Base-by-base conservation (phyloP, 441 rosid genomes). In the Adansonia madagascariensis region DNA sequence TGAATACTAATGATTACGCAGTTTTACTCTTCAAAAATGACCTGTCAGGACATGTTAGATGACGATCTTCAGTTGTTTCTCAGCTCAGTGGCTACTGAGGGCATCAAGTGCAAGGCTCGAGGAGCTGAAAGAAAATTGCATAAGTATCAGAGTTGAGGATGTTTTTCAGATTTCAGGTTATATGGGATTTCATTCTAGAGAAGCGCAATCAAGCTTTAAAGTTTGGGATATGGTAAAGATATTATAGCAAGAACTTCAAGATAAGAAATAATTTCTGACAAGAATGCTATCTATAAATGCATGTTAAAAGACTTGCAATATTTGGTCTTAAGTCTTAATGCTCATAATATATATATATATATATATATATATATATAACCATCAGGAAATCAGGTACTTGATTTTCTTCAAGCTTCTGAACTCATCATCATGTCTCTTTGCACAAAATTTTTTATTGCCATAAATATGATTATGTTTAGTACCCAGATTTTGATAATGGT, bases 361-460 rank as follows among this genome's bases (percentile, higher is more conserved):
- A 27, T 27, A 27, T 27, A 27, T 24, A 0, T 14, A 22, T 14
- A 39, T 4, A 4, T 35, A 35, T 35, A 41, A 64, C 46, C 57
- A 55, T 39, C 63, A 12, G 60, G 17, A 53, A 43, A 12, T 63
- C 17, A 24, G 15, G 57, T 43, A 43, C 55, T 46, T 50, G 50
- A 24, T 62, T 55, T 17, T 20, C 14, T 61, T 73, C 15, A 64
- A 24, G 41, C 67, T 63, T 76, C 61, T 39, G 15, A 76, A 41
- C 50, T 65, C 73, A 76, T 71, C 60, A 76, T 76, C 63, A 80
- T 80, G 63, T 31, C 10, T 80, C 11, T 44, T 67, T 9, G 22
- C 3, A 60, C 60, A 50, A 12, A 27, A 0, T 15, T 50, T n/a
- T 4, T 15, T 35, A 31, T 15, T 70, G 14, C 63, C 44, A 64